These are phyloP conservation scores for Crithidia bombi DNA, from an alignment of 208 protist genomes.

Conservation along the genomic window DNA sequence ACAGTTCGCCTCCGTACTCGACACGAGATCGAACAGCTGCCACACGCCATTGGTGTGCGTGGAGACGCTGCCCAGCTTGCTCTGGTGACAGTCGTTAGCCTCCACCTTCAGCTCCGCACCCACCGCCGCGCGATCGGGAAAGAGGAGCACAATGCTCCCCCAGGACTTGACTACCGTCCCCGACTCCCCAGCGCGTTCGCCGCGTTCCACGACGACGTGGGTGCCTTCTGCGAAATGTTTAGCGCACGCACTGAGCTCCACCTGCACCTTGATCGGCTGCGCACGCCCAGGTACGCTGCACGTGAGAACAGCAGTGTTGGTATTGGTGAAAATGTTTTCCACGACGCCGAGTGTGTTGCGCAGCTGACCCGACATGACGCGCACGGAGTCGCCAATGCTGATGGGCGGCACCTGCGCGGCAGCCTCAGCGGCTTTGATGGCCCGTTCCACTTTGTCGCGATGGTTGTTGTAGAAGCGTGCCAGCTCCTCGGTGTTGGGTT, in stretches of 20 bases:
- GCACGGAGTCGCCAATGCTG: constrained; percentile 78
- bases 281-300: constrained; percentile 61
- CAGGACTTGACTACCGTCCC: constrained; percentile 86
- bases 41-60: constrained; percentile 72
- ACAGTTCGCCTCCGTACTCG: constrained; percentile 60
- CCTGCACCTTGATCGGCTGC: constrained; percentile 71
- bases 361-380: constrained; percentile 79
- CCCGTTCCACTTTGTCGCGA: constrained; percentile 72
- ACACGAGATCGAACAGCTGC: constrained; percentile 87
- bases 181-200: constrained; percentile 80
- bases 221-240: constrained; percentile 86
- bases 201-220: constrained; percentile 85
- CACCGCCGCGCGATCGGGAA: constrained; percentile 66
- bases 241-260: constrained; percentile 77
- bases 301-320: constrained; percentile 64
- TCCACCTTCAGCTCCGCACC: constrained; percentile 72
- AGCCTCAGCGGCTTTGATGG: constrained; percentile 40
- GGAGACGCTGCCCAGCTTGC: constrained; percentile 70
- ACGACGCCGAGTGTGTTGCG: constrained; percentile 74
- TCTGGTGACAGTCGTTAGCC: constrained; percentile 88
- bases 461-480: constrained; percentile 89
- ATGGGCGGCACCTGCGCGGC: constrained; percentile 29
- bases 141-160: constrained; percentile 78
- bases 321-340: constrained; percentile 77
- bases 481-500: constrained; percentile 82